Evolutionary conservation across 2,329 filamentous ascomycete species (phyloP).

Genomic region (Byssoonygena ceratinophila): DNA sequence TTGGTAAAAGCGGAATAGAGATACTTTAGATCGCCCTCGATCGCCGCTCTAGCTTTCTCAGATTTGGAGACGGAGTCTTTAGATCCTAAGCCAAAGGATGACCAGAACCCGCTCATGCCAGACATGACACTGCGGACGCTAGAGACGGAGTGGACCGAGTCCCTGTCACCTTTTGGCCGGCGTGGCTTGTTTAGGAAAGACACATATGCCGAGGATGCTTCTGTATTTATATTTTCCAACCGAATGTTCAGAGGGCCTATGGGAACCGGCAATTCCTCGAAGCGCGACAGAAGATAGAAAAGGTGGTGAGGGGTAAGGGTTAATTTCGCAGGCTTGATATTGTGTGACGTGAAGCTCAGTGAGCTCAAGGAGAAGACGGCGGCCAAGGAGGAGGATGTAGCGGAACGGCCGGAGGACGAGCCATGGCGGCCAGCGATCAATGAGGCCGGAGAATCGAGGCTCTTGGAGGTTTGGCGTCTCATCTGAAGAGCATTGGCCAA

Average conservation of each 20-base stretch:
- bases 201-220: constrained; percentile 77
- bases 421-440: constrained; percentile 51
- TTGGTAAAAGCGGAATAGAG: constrained; percentile 98
- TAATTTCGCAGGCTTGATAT: constrained; percentile 78
- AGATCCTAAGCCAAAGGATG: constrained; percentile 70
- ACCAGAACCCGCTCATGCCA: constrained; percentile 88
- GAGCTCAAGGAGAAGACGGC: constrained; percentile 78
- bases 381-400: constrained; percentile 61
- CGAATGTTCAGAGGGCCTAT: constrained; percentile 95
- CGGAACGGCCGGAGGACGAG: constrained; percentile 53
- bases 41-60: constrained; percentile 77
- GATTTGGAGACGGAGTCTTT: constrained; percentile 70
- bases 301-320: constrained; percentile 91
- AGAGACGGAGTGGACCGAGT: constrained; percentile 89
- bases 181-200: constrained; percentile 84
- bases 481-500: constrained; percentile 90
- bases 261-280: constrained; percentile 80
- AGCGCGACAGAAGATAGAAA: constrained; percentile 89
- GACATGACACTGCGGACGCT: constrained; percentile 97
- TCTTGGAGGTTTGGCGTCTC: constrained; percentile 57
- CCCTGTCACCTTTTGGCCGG: constrained; percentile 69
- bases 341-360: constrained; percentile 73
- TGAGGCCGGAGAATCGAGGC: constrained; percentile 52
- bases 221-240: constrained; percentile 85
- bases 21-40: constrained; percentile 84